A percentile compares a stretch with the other conserved stretches of the same genome.
Conservation (phyloP, 1,139 yeast species). For the Nakaseomyces uthaithaninus region DNA sequence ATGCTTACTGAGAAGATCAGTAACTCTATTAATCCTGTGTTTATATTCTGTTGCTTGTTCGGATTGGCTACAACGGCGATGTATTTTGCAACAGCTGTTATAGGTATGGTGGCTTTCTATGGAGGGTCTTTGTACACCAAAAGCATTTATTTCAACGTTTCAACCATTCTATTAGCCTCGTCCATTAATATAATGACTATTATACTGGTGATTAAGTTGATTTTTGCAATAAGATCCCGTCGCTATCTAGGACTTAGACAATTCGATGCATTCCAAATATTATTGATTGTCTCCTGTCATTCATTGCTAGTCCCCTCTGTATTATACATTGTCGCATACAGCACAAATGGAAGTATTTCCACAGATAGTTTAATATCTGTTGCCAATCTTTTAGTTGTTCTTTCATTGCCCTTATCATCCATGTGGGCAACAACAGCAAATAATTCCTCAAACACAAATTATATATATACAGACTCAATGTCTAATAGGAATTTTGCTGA, state of each 20-base stretch:
- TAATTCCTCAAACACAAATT: constrained; percentile 34
- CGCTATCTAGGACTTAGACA: constrained; percentile 69
- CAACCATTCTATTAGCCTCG: constrained; percentile 56
- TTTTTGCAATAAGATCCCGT: constrained; percentile 61
- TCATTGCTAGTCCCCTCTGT: constrained; percentile 72
- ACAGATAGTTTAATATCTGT: constrained; percentile 35
- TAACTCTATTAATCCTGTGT: constrained; percentile 36
- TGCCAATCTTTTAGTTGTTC: constrained; percentile 42
- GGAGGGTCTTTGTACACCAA: constrained; percentile 26
- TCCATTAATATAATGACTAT: constrained; percentile 58
- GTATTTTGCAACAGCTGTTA: constrained; percentile 42
- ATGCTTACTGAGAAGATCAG: constrained; percentile 48
- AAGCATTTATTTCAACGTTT: constrained; percentile 38
- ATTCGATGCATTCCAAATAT: constrained; percentile 71
- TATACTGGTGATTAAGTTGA: constrained; percentile 52
- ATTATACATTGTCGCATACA: constrained; percentile 49
- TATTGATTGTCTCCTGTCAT: constrained; percentile 75
- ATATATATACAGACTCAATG: constrained; percentile 4
- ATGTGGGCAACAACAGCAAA: constrained; percentile 77
- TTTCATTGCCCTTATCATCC: constrained; percentile 74
- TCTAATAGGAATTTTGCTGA: constrained; percentile 2
- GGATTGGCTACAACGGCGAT: constrained; percentile 47
- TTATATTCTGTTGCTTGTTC: constrained; percentile 37
- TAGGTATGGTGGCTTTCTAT: constrained; percentile 31
- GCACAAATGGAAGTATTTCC: constrained; percentile 24